Base-by-base conservation (phyloP, 495 filamentous ascomycete genomes). In the Penicillium lagena region DNA sequence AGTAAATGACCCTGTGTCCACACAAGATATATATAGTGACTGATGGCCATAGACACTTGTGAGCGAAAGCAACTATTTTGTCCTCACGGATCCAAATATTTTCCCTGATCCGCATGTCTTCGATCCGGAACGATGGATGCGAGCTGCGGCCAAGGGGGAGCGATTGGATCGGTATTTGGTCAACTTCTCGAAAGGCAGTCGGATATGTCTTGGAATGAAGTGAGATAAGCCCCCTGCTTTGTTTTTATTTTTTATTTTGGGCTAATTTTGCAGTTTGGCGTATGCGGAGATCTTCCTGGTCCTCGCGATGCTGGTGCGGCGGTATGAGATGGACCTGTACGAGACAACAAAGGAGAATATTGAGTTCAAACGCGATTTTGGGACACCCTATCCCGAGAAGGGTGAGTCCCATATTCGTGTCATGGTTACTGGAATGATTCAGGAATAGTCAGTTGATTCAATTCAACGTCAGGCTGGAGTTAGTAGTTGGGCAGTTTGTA, bases 51-150 rank as follows among this genome's bases (percentile, higher is more conserved):
- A 68, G 56, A 76, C 68, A 1, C 64, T 63, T 0, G 58, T 80
- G 17, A 68, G 71, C 46, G 62, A 76, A 59, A 67, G 57, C 2
- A 58, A 63, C 12, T 67, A 66, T 15, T 68, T 73, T 33, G 55
- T 73, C 38, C 71, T 73, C 42, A 66, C 55, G 40, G 63, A 78
- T 50, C 64, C 72, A 22, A 50, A 47, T 2, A 53, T 77, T 33
- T 82, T 77, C 47, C 67, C 74, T 0, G 47, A 75, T 8, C 68
- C 77, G 0, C 46, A 67, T 4, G 49, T 49, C 12, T 81, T 77
- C 50, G 49, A 63, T 7, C 75, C 78, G 5, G 69, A 75, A 9
- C 63, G 77, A 15, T 82, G 73, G 73, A 52, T 76, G 14, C 57
- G 48, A 9, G 55, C 60, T 12, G 49, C 63, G 7, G 55, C 46